Evolutionary conservation across 208 protist genomes (phyloP).

Genomic region (Crithidia brevicula): DNA sequence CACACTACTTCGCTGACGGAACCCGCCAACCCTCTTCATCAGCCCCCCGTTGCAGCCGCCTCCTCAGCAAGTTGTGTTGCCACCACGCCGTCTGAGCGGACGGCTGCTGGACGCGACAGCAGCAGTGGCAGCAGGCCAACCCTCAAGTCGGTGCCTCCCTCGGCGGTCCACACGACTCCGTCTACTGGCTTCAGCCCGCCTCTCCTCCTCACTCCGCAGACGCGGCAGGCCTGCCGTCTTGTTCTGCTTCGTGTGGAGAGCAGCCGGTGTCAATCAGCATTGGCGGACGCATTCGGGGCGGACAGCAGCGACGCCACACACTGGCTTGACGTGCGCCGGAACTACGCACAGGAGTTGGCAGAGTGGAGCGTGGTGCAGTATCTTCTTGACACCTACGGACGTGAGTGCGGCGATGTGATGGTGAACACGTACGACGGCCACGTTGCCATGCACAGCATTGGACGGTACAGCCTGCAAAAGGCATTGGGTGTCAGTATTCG

Average conservation of each 20-base stretch:
- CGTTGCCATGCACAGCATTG: conserved; percentile 70
- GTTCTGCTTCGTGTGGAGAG: conserved; percentile 55
- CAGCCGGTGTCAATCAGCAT: conserved; percentile 41
- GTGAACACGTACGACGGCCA: conserved; percentile 74
- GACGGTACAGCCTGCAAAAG: conserved; percentile 61
- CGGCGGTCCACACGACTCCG: neutral
- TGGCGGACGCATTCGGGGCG: conserved; percentile 53
- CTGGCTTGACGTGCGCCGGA: conserved; percentile 62
- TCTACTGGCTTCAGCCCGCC: neutral
- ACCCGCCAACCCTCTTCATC: neutral
- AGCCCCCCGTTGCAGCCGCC: neutral
- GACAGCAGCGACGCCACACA: conserved; percentile 47
- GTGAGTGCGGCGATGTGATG: conserved; percentile 69
- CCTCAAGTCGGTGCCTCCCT: neutral
- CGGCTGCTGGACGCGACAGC: neutral
- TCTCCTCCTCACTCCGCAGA: conserved; percentile 12
- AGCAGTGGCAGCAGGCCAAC: neutral
- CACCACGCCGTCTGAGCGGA: too few species aligned
- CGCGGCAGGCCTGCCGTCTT: conserved; percentile 29
- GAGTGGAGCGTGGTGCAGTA: conserved; percentile 87
- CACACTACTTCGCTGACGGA: too few species aligned
- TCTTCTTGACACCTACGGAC: conserved; percentile 63
- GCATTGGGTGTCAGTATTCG: neutral
- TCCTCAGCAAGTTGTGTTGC: too few species aligned
- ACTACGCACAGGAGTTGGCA: conserved; percentile 73